These are phyloP conservation scores for Oxyria digyna DNA, from an alignment of 148 eudicot genomes.

Conservation along the genomic window DNA sequence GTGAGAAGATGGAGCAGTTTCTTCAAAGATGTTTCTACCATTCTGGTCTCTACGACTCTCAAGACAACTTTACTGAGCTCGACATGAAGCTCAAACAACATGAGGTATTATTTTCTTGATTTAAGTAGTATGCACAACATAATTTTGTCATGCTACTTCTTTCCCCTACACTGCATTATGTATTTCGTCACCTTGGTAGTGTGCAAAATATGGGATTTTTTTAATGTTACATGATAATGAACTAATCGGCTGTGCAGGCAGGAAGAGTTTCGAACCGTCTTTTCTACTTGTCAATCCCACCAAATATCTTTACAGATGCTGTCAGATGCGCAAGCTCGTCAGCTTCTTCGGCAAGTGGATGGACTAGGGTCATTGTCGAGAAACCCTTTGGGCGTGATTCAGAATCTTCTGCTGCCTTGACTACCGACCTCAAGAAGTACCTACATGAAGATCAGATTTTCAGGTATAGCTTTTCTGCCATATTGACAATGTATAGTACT, in stretches of 20 bases:
- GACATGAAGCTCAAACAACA: conserved; percentile 72
- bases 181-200: neutral
- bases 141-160: neutral
- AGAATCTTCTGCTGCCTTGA: conserved; percentile 91
- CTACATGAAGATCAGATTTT: conserved; percentile 91
- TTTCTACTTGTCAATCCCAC: conserved; percentile 90
- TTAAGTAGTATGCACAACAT: neutral
- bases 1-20: conserved; percentile 85
- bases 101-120: conserved; percentile 40
- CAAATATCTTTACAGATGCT: conserved; percentile 86
- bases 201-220: neutral
- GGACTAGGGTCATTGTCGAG: conserved; percentile 97
- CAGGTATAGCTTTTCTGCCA: conserved; percentile 30
- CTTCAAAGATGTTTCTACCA: conserved; percentile 79
- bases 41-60: conserved; percentile 78
- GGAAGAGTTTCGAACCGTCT: conserved; percentile 85
- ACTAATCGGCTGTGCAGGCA: conserved; percentile 32
- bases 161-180: neutral
- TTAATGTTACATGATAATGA: too few species aligned
- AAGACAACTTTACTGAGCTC: conserved; percentile 48
- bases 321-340: conserved; percentile 85
- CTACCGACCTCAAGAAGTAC: conserved; percentile 68
- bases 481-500: neutral
- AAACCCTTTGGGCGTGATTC: conserved; percentile 99
- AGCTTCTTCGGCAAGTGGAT: conserved; percentile 73